These are phyloP conservation scores for Chiua virens DNA, from an alignment of 768 basidiomycete genomes.

Conservation along the genomic window DNA sequence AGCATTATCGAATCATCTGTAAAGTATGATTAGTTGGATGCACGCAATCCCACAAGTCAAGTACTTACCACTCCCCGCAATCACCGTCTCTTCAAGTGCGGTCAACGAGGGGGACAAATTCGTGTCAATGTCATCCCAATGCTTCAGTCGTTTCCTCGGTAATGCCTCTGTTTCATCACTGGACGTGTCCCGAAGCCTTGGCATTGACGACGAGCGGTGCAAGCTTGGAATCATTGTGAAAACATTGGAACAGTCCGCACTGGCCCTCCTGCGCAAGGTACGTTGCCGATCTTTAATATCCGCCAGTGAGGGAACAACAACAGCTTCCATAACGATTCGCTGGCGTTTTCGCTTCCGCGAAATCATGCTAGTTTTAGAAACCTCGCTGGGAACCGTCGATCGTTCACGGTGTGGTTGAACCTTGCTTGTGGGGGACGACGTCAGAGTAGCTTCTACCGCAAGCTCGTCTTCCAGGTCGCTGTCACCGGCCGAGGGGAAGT, in stretches of 20 bases:
- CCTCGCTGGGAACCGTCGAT: background rate
- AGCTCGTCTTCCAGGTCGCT: conserved; percentile 33
- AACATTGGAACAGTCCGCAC: conserved; percentile 8
- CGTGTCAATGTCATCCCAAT: conserved; percentile 18
- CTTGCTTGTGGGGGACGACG: conserved; percentile 18
- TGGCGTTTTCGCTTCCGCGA: conserved; percentile 45
- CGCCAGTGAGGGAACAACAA: conserved; percentile 44
- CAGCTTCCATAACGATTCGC: conserved; percentile 50
- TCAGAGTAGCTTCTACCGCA: conserved; percentile 24
- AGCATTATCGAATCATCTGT: conserved; percentile 53
- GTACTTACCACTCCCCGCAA: conserved; percentile 35
- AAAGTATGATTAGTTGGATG: conserved; percentile 1
- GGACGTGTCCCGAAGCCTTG: conserved; percentile 16
- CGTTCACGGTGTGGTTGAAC: background rate
- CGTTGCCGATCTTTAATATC: conserved; percentile 24
- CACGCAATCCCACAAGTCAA: background rate
- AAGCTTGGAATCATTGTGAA: conserved; percentile 12
- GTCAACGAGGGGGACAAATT: conserved; percentile 17
- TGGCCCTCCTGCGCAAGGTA: conserved; percentile 21
- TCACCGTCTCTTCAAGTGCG: conserved; percentile 28
- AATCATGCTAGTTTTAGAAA: background rate
- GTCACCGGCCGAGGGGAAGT: conserved; percentile 25
- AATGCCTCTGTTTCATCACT: conserved; percentile 9
- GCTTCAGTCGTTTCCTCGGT: conserved; percentile 26
- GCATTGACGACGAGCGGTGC: conserved; percentile 28